Evolutionary conservation across 768 basidiomycete species (phyloP).

Genomic region (Trametes elegans): DNA sequence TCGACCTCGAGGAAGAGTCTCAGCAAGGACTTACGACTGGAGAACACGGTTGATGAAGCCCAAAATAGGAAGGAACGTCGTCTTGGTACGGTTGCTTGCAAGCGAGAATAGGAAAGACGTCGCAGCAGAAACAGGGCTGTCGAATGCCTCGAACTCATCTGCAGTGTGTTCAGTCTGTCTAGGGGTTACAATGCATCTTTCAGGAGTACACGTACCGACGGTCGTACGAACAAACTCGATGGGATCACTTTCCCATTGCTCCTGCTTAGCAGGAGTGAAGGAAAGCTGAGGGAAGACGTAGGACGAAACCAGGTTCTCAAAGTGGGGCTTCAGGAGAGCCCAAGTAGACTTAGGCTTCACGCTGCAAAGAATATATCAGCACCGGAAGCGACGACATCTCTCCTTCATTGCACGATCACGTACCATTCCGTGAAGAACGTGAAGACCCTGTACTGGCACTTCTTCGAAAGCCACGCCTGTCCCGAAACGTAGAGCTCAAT

Average conservation of each 20-base stretch:
- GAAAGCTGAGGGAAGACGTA: slow-evolving; percentile 88
- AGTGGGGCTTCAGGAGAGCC: slow-evolving; percentile 82
- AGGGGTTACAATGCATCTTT: too few species aligned
- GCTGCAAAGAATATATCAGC: slow-evolving; percentile 38
- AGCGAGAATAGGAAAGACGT: slow-evolving; percentile 79
- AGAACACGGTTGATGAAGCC: slow-evolving; percentile 75
- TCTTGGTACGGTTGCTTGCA: slow-evolving; percentile 75
- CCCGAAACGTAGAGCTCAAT: slow-evolving; percentile 73
- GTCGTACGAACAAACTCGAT: slow-evolving; percentile 77
- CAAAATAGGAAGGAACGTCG: slow-evolving; percentile 80
- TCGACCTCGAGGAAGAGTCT: background rate
- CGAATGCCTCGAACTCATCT: slow-evolving; percentile 84
- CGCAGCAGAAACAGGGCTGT: slow-evolving; percentile 74
- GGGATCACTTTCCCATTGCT: slow-evolving; percentile 79
- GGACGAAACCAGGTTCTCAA: slow-evolving; percentile 69
- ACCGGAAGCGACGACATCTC: slow-evolving; percentile 1
- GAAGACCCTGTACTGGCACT: slow-evolving; percentile 82
- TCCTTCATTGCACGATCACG: background rate
- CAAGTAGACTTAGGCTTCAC: slow-evolving; percentile 94
- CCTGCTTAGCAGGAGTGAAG: slow-evolving; percentile 65
- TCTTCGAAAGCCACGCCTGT: slow-evolving; percentile 77
- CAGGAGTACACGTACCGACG: slow-evolving; percentile 50
- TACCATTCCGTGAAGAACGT: slow-evolving; percentile 88
- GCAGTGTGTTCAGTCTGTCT: background rate
- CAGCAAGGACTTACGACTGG: slow-evolving; percentile 47